phyloP scores from a whole-genome alignment of 352 stramenopile genomes.

The Pythium sukuiense region DNA sequence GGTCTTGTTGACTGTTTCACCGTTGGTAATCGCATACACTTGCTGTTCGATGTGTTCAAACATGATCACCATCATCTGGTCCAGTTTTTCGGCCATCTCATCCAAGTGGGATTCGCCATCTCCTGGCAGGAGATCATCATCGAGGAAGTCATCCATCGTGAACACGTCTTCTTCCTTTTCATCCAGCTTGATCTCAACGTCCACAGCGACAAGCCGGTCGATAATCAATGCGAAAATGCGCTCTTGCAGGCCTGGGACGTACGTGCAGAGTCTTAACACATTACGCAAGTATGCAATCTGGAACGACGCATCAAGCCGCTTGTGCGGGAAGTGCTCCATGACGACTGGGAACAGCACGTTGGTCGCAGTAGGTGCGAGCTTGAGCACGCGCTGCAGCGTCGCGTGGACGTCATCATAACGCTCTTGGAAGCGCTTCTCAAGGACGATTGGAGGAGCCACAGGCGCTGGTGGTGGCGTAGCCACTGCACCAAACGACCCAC shows the following conservation, averaged over 20 bases:
- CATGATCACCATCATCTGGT: conserved; percentile 88
- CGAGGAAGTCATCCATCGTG: conserved; percentile 79
- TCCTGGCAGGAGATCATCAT: conserved; percentile 71
- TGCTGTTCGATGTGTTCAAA: conserved; percentile 79
- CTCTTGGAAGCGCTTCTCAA: conserved; percentile 56
- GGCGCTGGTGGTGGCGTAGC: conserved; percentile 7
- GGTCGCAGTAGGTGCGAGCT: conserved; percentile 68
- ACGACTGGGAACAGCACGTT: conserved; percentile 80
- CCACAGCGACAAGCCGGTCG: conserved; percentile 82
- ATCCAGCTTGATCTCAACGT: conserved; percentile 90
- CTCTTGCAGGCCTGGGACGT: conserved; percentile 70
- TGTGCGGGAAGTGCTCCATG: conserved; percentile 81
- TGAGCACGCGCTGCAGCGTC: conserved; percentile 63
- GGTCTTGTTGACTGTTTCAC: conserved; percentile 5
- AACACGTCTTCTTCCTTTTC: conserved; percentile 85
- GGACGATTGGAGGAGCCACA: conserved; percentile 24
- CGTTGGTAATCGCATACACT: conserved; percentile 5
- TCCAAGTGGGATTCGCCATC: conserved; percentile 53
- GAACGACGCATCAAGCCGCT: conserved; percentile 62
- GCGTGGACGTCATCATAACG: conserved; percentile 64
- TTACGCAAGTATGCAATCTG: conserved; percentile 77
- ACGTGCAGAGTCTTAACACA: conserved; percentile 65
- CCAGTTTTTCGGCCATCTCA: conserved; percentile 87
- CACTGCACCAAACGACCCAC: conserved; percentile 40
- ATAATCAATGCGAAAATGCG: conserved; percentile 84